Evolutionary conservation across 352 stramenopile genomes (phyloP), one percentile per base, ranked within the genome.

Genomic region (Pythium biforme): DNA sequence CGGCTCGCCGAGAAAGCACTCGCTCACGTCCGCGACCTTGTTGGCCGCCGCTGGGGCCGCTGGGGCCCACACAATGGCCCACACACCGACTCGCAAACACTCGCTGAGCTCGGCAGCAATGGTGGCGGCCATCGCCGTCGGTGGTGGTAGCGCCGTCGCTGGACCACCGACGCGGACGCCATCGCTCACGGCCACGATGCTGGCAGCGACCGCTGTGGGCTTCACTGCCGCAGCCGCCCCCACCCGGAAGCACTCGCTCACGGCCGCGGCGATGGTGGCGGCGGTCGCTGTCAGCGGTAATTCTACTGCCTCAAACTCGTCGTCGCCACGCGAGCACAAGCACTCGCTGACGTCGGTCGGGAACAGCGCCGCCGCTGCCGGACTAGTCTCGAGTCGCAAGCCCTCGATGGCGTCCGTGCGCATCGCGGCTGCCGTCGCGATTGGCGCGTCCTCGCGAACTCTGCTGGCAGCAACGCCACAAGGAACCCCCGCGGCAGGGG

Each of bases 61-160:
- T 39, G 8, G 9, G 26, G 31, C n/a, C n/a, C n/a, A 31, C 50
- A 31, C 27, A 0, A 23, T 15, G 14, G 39, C 39, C 37, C 9
- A 3, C 50, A 22, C 20, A 4, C 7, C 39, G 39, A 11, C 39
- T 2, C 56, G 46, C 23, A 63, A 63, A 34, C 25, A 22, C 14
- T 63, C 56, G 46, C 56, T 63, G 5, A 48, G 10, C 0, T 54
- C 55, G 20, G n/a, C 55, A 26, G 47, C 29, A 19, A 63, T 55
- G 55, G 29, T 55, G 23, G 48, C 43, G 4, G 45, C 55, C 4
- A 17, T 49, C 23, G 27, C 40, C 7, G 43, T 52, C 20, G n/a
- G 41, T 11, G 8, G 14, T 37, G 31, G 5, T 10, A 34, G 29
- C 10, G 29, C 5, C 29, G n/a, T n/a, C n/a, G 29, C 29, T 10